A percentile compares a stretch with the other conserved stretches of the same genome.
phyloP scores from a whole-genome alignment of 176 grass and related monocot genomes.

The Cenchrus purpureus region DNA sequence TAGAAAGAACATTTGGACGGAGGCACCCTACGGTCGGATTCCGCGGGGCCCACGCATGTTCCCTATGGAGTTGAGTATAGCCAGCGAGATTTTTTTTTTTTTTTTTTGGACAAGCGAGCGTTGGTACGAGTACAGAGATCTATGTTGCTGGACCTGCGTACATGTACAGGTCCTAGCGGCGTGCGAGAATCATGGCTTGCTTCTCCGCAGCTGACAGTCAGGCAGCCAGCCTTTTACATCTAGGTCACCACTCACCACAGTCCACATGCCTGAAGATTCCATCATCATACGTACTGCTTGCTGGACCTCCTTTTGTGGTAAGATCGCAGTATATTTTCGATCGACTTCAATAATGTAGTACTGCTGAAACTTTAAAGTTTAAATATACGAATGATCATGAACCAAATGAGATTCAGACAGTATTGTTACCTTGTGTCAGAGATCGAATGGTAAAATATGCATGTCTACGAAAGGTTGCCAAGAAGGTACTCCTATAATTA shows the following conservation, averaged over 20 bases:
- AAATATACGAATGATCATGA: neutral
- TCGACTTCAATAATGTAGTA: neutral
- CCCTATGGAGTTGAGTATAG: neutral
- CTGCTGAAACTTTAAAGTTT: neutral
- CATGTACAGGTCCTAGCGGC: neutral
- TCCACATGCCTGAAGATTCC: neutral
- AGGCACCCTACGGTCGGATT: constrained; percentile 44
- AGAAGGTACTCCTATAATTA: neutral
- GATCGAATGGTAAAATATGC: neutral
- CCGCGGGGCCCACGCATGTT: constrained; percentile 17
- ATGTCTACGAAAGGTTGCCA: neutral
- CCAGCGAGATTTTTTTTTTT: neutral
- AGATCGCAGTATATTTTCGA: neutral
- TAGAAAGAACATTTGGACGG: constrained; percentile 41
- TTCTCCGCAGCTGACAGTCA: neutral
- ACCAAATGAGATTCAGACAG: neutral
- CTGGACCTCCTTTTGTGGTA: neutral
- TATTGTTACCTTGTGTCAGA: neutral
- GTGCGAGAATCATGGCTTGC: constrained; percentile 30
- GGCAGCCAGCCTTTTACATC: neutral
- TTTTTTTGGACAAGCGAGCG: no score
- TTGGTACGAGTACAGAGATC: neutral
- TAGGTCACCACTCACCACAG: neutral
- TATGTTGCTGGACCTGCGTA: constrained; percentile 27
- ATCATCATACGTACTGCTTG: neutral